Base-by-base conservation (phyloP, 148 eudicot species). In the Mesembryanthemum crystallinum region DNA sequence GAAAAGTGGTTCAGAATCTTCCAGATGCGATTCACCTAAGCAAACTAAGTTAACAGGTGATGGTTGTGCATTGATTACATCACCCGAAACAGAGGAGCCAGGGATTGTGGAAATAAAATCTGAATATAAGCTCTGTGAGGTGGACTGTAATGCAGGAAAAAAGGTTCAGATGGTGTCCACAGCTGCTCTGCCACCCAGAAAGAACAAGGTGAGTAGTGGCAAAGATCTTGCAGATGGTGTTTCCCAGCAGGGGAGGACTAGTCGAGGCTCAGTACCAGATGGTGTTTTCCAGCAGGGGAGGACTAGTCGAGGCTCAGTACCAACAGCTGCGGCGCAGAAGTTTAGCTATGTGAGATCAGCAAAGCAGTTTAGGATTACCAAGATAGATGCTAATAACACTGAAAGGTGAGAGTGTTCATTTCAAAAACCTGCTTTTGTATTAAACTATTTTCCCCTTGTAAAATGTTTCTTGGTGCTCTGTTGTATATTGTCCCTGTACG, bases 71-170 rank as follows among this genome's bases (percentile, higher is more conserved):
- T 67, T 45, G 49, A 13, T 86, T 81, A 76, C 81, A 77, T 79
- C 87, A 71, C 88, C 92, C 45, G 94, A 90, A 77, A 88, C 88
- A 81, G 89, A 90, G 86, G 92, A 87, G 67, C 88, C 91, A 7
- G 94, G 88, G 64, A 80, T 84, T 77, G 81, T 86, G 75, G 94
- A 86, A 76, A 70, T 73, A 69, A 85, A 78, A 78, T 73, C 76
- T 58, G 79, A 72, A 83, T 83, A 82, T 62, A 88, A 83, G 86
- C 73, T 57, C 70, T 87, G 82, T 75, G 84, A 83, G 65, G 57
- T 71, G 66, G 86, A 88, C 73, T 86, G 84, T 64, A 87, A 84
- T 82, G 76, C 77, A 62, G 86, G 76, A 73, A 82, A 75, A 49
- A 79, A 76, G 85, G 78, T 83, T 76, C 86, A 85, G 77, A 90